These are phyloP conservation scores for Sungouiozyma ichnusensis DNA, from an alignment of 805 yeast species.

Conservation along the genomic window DNA sequence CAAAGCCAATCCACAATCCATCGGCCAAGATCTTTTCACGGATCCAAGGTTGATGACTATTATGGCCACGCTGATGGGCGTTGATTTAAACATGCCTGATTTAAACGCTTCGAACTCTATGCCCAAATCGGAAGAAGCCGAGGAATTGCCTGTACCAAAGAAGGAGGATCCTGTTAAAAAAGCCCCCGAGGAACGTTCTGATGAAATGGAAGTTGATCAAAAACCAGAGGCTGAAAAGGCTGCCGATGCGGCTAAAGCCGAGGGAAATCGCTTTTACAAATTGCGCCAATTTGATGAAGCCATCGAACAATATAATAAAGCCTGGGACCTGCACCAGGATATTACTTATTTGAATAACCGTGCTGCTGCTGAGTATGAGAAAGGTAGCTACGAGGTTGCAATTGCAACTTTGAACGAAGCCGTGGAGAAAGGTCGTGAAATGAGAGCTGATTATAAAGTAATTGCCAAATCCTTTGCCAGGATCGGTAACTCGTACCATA, in stretches of 20 bases:
- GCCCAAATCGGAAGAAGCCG: constrained; percentile 16
- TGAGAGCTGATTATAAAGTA: constrained; percentile 83
- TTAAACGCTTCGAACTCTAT: constrained; percentile 21
- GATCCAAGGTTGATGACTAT: constrained; percentile 87
- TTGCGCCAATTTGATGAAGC: constrained; percentile 87
- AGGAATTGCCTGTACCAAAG: no score
- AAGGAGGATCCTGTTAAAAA: constrained; percentile 19
- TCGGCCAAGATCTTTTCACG: constrained; percentile 55
- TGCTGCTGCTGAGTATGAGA: constrained; percentile 96
- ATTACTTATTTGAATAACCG: constrained; percentile 91
- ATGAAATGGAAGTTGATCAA: constrained; percentile 28
- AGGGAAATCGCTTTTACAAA: constrained; percentile 83
- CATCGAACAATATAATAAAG: constrained; percentile 71
- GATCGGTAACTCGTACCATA: constrained; percentile 72
- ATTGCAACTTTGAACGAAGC: constrained; percentile 74
- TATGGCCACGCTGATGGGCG: constrained; percentile 76
- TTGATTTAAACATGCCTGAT: constrained; percentile 49
- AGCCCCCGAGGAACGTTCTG: no score
- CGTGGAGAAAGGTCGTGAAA: constrained; percentile 78
- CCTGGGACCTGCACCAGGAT: constrained; percentile 73
- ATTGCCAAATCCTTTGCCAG: constrained; percentile 92
- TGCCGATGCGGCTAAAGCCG: constrained; percentile 66
- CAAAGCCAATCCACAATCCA: constrained; percentile 63
- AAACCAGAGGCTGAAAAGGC: constrained; percentile 30
- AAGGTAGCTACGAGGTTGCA: constrained; percentile 82